These are phyloP conservation scores for Lodderomyces parapsilosis DNA, from an alignment of 1,139 yeast genomes.

Conservation along the genomic window DNA sequence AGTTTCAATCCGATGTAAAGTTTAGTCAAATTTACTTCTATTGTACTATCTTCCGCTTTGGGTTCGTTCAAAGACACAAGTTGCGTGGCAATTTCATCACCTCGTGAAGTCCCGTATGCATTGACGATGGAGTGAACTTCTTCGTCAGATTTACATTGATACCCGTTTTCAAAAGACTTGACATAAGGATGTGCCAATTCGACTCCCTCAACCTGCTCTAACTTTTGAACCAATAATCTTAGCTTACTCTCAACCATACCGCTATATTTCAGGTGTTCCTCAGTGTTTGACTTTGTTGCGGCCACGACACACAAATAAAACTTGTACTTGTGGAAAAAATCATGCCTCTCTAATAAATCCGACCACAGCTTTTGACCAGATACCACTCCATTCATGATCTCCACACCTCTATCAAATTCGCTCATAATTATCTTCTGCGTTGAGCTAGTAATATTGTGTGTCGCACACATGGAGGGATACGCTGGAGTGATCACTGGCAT, in stretches of 20 bases:
- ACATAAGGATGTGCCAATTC: constrained; percentile 88
- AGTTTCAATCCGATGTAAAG: constrained; percentile 79
- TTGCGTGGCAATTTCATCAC: constrained; percentile 26
- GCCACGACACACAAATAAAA: constrained; percentile 83
- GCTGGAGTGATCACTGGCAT: constrained; percentile 99
- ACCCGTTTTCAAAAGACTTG: constrained; percentile 34
- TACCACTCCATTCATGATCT: constrained; percentile 67
- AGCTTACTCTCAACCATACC: constrained; percentile 91
- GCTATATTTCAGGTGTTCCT: constrained; percentile 84
- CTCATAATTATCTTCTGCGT: constrained; percentile 76
- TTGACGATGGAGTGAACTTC: constrained; percentile 50
- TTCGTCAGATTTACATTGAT: constrained; percentile 50
- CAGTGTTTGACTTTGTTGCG: constrained; percentile 63
- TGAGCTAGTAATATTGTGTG: constrained; percentile 88
- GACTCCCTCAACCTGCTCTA: constrained; percentile 75
- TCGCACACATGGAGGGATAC: constrained; percentile 98
- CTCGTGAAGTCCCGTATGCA: constrained; percentile 49
- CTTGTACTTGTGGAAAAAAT: constrained; percentile 78
- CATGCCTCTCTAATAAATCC: constrained; percentile 73
- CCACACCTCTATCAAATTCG: constrained; percentile 75
- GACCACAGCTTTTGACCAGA: constrained; percentile 68
- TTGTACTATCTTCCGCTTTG: constrained; percentile 11
- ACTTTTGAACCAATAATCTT: constrained; percentile 74
- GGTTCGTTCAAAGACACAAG: not conserved
- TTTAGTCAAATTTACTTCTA: constrained; percentile 62